These are phyloP conservation scores for Ambrosia hybrid DNA, from an alignment of 140 eudicot species.

Conservation along the genomic window DNA sequence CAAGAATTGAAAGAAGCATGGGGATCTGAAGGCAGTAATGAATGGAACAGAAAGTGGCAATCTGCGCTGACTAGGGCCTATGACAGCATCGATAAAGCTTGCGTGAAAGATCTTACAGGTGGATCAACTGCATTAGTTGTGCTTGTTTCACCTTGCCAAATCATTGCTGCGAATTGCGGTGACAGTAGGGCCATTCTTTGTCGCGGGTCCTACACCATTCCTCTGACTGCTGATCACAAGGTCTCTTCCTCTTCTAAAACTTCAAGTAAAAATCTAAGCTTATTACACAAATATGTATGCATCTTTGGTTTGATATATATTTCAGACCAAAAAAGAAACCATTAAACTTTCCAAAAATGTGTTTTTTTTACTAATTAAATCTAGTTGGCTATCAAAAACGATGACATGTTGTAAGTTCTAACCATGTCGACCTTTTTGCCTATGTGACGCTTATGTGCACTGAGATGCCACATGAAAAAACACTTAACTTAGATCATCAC, in stretches of 20 bases:
- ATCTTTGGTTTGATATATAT: background rate
- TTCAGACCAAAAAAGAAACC: background rate
- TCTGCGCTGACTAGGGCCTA: constrained; percentile 22
- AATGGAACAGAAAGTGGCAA: constrained; percentile 25
- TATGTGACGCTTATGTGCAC: background rate
- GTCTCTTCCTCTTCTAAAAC: constrained; percentile 2
- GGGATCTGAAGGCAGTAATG: constrained; percentile 14
- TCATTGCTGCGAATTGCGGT: constrained; percentile 33
- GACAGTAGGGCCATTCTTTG: constrained; percentile 34
- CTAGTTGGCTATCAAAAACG: background rate
- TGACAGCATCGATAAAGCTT: constrained; percentile 22
- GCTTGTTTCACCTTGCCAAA: constrained; percentile 34
- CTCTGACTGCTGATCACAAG: constrained; percentile 28
- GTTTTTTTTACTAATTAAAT: background rate
- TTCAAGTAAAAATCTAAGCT: background rate
- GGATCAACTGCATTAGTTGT: constrained; percentile 41
- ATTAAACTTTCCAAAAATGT: background rate
- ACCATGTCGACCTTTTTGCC: background rate
- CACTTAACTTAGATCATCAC: background rate
- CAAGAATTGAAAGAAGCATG: constrained; percentile 29
- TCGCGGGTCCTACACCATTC: constrained; percentile 28
- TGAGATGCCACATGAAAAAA: background rate
- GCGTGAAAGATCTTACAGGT: background rate
- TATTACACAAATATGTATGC: background rate
- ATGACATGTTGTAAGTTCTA: background rate